phyloP scores from a whole-genome alignment of 306 rosid species.

The Canavalia ensiformis region DNA sequence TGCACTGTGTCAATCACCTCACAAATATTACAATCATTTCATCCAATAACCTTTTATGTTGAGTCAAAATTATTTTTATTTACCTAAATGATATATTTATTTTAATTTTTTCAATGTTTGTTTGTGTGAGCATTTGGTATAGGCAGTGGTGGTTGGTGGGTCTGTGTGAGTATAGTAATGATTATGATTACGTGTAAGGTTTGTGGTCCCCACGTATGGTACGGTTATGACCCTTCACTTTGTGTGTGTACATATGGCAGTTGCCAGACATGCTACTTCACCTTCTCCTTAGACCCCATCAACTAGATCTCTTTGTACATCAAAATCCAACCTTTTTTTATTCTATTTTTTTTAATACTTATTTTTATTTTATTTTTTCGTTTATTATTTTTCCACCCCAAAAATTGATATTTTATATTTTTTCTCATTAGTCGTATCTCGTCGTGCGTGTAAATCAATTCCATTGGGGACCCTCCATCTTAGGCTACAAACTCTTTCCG shows the following conservation, averaged over 20 bases:
- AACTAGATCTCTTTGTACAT: constrained; percentile 47
- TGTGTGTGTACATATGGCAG: constrained; percentile 6
- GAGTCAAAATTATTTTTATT: no score
- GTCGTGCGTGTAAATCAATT: no score
- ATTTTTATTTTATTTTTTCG: background rate
- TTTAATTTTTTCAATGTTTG: no score
- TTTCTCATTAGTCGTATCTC: no score
- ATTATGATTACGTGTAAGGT: background rate
- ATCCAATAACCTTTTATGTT: no score
- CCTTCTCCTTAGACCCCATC: constrained; percentile 45
- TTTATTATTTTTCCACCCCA: no score
- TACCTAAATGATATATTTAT: no score
- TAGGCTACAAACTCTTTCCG: no score
- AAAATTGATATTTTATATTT: no score
- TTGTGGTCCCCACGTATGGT: constrained; percentile 47
- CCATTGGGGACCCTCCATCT: no score
- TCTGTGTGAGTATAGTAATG: background rate
- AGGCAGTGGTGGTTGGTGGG: background rate
- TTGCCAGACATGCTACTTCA: constrained; percentile 55
- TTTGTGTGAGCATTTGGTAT: background rate
- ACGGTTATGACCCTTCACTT: constrained; percentile 41
- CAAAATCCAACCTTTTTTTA: constrained; percentile 40
- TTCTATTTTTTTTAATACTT: background rate
- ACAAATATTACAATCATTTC: no score
- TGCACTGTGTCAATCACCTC: no score